Evolutionary conservation across 192 early-diverging fungal genomes (phyloP), one percentile per base, ranked within the genome.

Genomic region (Dissophora globulifera): DNA sequence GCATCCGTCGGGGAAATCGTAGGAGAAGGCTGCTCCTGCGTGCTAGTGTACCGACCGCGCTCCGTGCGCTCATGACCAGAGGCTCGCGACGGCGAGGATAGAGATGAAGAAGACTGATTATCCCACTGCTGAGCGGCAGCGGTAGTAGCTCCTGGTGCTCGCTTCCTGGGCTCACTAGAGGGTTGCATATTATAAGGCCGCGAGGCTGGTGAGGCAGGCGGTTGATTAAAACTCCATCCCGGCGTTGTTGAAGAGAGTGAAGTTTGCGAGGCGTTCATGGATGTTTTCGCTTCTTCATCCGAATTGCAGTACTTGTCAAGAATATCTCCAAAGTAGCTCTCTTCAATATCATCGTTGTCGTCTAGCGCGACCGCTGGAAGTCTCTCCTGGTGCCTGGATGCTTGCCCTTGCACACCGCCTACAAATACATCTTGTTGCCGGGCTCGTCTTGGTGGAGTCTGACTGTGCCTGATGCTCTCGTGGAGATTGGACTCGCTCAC

Each of bases 241-340:
- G 54, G 30, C 6, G 42, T 23, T 2, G 50, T 46, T 7, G 68
- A 70, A 19, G 47, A 53, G 27, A 54, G 58, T n/a, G 60, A 58
- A 25, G 61, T 51, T 10, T 59, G 60, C 2, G 69, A 72, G 4
- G 60, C 47, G 15, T 60, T 51, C 12, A 30, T 11, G 12, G 69
- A 47, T 8, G 69, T 58, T 11, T 22, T 46, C 11, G 57, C 49
- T 9, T 67, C 63, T 16, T 76, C 72, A 23, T 76, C 64, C 20
- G 62, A 67, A 40, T 76, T 62, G 43, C 72, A 76, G 40, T 67
- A 76, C 26, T 76, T 76, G 45, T 76, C 72, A 7, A 76, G 58
- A n/a, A 66, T 67, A 15, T 76, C 72, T 0, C 58, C 72, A 57
- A 76, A 76, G 25, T 76, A 76, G 46, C 58, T 62, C 17, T 66